Base-by-base conservation (phyloP, 1,139 yeast genomes). In the Magnusiomyces suaveolens region DNA sequence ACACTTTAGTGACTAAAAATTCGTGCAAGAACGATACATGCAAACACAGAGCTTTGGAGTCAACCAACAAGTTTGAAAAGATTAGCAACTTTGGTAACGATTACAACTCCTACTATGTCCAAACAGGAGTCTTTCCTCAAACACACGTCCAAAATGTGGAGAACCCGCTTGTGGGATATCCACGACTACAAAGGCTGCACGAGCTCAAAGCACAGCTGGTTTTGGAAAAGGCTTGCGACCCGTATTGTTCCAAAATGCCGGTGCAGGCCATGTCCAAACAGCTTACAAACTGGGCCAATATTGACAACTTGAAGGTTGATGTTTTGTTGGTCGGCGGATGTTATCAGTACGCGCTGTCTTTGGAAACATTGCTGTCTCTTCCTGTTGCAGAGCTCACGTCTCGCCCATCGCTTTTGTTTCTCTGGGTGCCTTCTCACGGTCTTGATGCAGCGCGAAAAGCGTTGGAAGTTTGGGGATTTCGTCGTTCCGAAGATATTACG, bases 261-360 rank as follows among this genome's bases (percentile, higher is more conserved):
- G 10, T 26, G 2, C 20, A 73, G 80, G 1, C 74, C 75, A 81
- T 88, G 67, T 73, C 80, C 1, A 75, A 32, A 10, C 76, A 79
- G 0, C 71, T 89, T 54, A 75, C 77, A 57, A 64, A 68, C 8
- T 86, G 96, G 95, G 79, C 80, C 43, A 71, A 71, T 2, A 10
- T 14, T 23, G 75, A 79, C 52, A 77, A 77, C 2, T 64, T 86
- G 46, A 80, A 79, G 56, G 90, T 90, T 69, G 97, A 90, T 66
- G 95, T 89, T 12, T 84, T 90, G 12, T 86, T 90, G 95, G 80
- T 90, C 52, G 96, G 96, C 0, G 94, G 95, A 0, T 73, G 92
- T 56, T 77, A 84, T 1, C 89, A 84, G 58, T 82, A 82, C 61
- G 89, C 84, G 58, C 60, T 59, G 1, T 74, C 83, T 23, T 75